A percentile compares a stretch with the other conserved stretches of the same genome.
phyloP scores from a whole-genome alignment of 1,284 basidiomycete species.

The Sanghuangporus sanghuang region DNA sequence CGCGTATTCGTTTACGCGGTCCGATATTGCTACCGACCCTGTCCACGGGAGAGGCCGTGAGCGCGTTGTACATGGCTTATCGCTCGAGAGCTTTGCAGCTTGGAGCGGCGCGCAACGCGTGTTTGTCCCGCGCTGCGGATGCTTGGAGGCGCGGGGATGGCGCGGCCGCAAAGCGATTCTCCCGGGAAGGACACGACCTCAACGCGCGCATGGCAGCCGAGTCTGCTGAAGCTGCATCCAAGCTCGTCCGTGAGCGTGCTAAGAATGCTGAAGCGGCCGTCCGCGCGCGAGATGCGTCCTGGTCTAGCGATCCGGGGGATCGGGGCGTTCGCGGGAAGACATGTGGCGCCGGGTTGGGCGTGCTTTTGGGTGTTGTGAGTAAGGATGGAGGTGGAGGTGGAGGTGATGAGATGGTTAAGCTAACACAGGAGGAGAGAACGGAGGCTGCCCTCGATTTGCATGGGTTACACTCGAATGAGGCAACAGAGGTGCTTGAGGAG shows the following conservation, averaged over 20 bases:
- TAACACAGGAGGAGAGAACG: conserved; percentile 76
- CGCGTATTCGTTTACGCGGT: conserved; percentile 75
- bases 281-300: conserved; percentile 56
- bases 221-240: conserved; percentile 74
- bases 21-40: conserved; percentile 87
- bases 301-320: conserved; percentile 84
- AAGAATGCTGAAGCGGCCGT: conserved; percentile 73
- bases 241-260: conserved; percentile 78
- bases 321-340: conserved; percentile 69
- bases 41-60: conserved; percentile 75
- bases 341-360: conserved; percentile 80
- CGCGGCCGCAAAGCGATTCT: conserved; percentile 90
- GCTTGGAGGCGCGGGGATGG: conserved; percentile 94
- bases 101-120: conserved; percentile 90
- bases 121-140: conserved; percentile 91
- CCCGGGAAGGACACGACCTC: conserved; percentile 87
- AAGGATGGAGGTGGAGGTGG: conserved; percentile 35
- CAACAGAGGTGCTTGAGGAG: conserved; percentile 85
- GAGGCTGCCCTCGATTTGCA: conserved; percentile 82
- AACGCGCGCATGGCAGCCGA: conserved; percentile 87
- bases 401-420: conserved; percentile 35
- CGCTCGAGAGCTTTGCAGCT: conserved; percentile 83
- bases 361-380: conserved; percentile 78
- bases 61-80: conserved; percentile 82
- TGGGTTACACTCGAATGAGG: conserved; percentile 88